Percentiles rank a stretch among this genome's conserved stretches.
phyloP scores from a whole-genome alignment of 169 alveolate genomes.

The Eimeria praecox region DNA sequence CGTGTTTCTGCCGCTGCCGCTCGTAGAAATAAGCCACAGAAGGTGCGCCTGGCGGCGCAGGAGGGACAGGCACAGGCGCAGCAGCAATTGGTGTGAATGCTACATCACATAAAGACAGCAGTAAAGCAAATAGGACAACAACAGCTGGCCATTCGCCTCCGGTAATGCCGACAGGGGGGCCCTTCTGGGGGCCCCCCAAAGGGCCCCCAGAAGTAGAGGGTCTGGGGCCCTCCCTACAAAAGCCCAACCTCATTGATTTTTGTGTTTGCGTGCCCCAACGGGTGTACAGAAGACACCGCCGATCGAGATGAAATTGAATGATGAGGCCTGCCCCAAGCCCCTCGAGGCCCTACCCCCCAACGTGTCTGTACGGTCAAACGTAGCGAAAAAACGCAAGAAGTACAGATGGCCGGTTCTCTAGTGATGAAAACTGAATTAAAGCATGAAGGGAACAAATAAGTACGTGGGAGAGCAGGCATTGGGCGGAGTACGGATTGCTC shows the following conservation, averaged over 20 bases:
- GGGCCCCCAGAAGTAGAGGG: not conserved
- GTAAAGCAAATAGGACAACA: too few relatives aligned
- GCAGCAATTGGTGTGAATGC: not conserved
- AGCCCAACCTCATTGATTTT: not conserved
- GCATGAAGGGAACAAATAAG: not conserved
- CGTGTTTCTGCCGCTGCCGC: not conserved
- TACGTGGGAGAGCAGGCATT: not conserved
- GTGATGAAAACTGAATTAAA: not conserved
- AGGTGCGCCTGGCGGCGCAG: constrained; percentile 18
- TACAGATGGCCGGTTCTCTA: not conserved
- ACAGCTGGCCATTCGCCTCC: not conserved
- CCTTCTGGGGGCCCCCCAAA: not conserved
- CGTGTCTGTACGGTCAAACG: not conserved
- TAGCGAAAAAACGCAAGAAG: not conserved
- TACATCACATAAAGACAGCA: not conserved
- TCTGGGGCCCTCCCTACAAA: constrained; percentile 19
- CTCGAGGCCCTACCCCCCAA: constrained; percentile 14
- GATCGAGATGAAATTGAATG: not conserved
- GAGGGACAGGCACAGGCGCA: constrained; percentile 61
- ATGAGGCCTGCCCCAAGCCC: not conserved
- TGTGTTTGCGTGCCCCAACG: not conserved
- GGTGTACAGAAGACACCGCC: not conserved
- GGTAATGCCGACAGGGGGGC: not conserved
- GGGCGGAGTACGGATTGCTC: not conserved
- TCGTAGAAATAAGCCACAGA: constrained; percentile 1